Percentiles rank a stretch among this genome's conserved stretches.
Conservation (phyloP, 306 rosid species). For the Lupinus albus region DNA sequence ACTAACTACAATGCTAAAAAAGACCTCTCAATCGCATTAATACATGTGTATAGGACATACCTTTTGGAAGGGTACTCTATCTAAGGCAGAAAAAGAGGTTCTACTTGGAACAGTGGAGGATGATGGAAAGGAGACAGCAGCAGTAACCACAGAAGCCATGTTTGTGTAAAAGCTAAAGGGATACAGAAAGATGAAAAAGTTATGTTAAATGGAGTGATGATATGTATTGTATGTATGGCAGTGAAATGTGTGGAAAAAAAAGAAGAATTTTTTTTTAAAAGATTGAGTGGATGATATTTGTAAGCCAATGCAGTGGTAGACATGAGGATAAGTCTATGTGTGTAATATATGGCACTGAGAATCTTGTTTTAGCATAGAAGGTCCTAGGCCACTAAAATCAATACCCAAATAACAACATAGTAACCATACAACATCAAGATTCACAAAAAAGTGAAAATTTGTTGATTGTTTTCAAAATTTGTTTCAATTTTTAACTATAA, state of each 20-base stretch:
- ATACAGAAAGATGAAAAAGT: constrained; percentile 15
- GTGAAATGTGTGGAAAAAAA: constrained; percentile 26
- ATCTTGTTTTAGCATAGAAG: background rate
- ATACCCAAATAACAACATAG: too few relatives aligned
- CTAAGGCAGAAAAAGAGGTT: constrained; percentile 57
- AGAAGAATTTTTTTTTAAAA: constrained; percentile 42
- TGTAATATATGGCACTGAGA: constrained; percentile 36
- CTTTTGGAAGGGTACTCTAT: constrained; percentile 68
- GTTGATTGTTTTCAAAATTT: too few relatives aligned
- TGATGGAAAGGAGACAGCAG: constrained; percentile 84
- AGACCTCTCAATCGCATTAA: background rate
- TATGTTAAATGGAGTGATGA: constrained; percentile 35
- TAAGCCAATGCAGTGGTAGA: constrained; percentile 61
- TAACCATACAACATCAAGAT: too few relatives aligned
- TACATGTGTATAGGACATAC: constrained; percentile 38
- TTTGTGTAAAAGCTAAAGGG: constrained; percentile 25
- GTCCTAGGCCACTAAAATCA: constrained; percentile 4
- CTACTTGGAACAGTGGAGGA: constrained; percentile 59
- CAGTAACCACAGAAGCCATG: constrained; percentile 92
- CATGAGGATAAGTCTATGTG: constrained; percentile 67
- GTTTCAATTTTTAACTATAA: too few relatives aligned
- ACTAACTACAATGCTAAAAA: background rate
- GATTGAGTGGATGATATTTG: constrained; percentile 87
- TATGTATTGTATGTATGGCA: constrained; percentile 17
- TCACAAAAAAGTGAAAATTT: too few relatives aligned